A percentile compares a stretch with the other conserved stretches of the same genome.
Evolutionary conservation across 345 rosid species (phyloP).

Genomic region (Barbarea vulgaris): DNA sequence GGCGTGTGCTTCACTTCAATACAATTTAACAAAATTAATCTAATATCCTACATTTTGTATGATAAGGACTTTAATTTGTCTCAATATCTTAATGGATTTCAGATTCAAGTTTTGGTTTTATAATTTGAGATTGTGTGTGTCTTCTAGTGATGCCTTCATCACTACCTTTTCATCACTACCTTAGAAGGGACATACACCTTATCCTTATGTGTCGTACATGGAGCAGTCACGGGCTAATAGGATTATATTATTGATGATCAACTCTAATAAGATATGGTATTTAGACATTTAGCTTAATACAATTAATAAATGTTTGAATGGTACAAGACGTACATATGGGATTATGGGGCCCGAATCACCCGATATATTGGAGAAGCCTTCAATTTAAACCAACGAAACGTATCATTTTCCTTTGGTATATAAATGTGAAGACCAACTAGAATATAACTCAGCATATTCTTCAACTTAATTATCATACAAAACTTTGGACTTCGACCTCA

Average conservation of each 20-base stretch:
- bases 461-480: neutral
- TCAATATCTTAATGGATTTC: neutral
- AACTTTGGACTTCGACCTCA: neutral
- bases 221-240: neutral
- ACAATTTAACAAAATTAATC: neutral
- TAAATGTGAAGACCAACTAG: neutral
- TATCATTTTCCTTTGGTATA: neutral
- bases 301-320: neutral
- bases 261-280: neutral
- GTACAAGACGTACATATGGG: neutral
- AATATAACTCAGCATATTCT: constrained; percentile 24
- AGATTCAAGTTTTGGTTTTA: neutral
- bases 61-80: neutral
- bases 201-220: neutral
- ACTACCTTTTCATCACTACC: neutral
- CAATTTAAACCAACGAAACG: neutral
- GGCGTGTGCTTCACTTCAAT: neutral
- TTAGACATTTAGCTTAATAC: neutral
- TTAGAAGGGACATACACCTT: neutral
- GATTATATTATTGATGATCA: neutral
- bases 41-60: neutral
- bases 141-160: neutral
- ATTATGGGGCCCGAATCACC: neutral
- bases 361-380: neutral
- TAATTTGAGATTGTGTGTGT: neutral